A percentile compares a stretch with the other conserved stretches of the same genome.
Evolutionary conservation across 495 filamentous ascomycete genomes (phyloP).

Genomic region (Terfezia boudieri): DNA sequence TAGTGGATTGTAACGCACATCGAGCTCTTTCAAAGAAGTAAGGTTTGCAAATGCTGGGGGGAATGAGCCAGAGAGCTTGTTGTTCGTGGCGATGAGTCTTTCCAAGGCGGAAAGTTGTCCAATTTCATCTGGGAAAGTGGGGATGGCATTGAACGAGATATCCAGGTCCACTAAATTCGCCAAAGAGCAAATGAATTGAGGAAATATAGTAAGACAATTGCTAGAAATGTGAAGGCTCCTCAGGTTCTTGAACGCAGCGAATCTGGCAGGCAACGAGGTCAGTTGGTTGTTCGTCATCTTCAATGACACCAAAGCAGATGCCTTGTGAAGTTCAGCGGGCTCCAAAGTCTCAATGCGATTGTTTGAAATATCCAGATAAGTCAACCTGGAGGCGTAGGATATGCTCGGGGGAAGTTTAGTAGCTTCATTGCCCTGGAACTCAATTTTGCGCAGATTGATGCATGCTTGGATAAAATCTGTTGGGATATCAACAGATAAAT

Average conservation of each 20-base stretch:
- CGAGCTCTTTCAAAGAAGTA: conserved; percentile 64
- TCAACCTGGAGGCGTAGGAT: conserved; percentile 55
- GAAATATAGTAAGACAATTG: conserved; percentile 70
- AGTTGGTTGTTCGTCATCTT: conserved; percentile 86
- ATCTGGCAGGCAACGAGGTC: conserved; percentile 51
- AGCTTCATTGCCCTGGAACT: conserved; percentile 79
- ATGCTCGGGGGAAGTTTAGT: conserved; percentile 69
- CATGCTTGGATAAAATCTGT: conserved; percentile 94
- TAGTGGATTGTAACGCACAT: conserved; percentile 80
- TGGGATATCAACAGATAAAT: conserved; percentile 77
- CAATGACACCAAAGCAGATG: conserved; percentile 61
- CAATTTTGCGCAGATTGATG: conserved; percentile 77
- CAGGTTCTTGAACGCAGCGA: conserved; percentile 51
- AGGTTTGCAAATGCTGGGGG: conserved; percentile 46
- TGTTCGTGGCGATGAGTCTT: conserved; percentile 87
- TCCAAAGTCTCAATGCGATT: conserved; percentile 75
- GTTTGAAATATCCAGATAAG: conserved; percentile 81
- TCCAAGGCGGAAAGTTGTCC: conserved; percentile 58
- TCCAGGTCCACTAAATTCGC: conserved; percentile 78
- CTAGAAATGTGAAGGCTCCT: conserved; percentile 76
- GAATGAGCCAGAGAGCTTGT: conserved; percentile 53
- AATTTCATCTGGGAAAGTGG: conserved; percentile 48
- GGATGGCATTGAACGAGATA: conserved; percentile 86
- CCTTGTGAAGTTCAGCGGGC: conserved; percentile 48
- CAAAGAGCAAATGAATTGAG: conserved; percentile 59